A percentile compares a stretch with the other conserved stretches of the same genome.
Conservation (phyloP, 257 asterid species). For the Plectranthus barbatus region DNA sequence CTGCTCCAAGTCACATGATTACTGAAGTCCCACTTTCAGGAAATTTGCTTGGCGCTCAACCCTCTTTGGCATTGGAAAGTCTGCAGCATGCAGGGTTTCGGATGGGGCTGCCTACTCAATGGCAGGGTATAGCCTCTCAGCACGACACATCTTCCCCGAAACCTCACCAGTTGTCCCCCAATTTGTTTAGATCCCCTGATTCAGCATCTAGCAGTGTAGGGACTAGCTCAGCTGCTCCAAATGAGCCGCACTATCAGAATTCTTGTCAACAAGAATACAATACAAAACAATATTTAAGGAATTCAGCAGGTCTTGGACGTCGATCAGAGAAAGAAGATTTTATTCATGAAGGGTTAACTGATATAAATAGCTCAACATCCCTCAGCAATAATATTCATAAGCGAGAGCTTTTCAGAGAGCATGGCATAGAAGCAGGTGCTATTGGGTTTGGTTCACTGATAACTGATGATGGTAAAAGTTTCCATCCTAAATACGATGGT, state of each 20-base stretch:
- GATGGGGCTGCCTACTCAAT: constrained; percentile 12
- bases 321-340: constrained; percentile 8
- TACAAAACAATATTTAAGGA: constrained; percentile 2
- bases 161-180: constrained; percentile 8
- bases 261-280: constrained; percentile 14
- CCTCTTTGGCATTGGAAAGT: constrained; percentile 5
- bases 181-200: constrained; percentile 23
- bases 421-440: constrained; percentile 11
- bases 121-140: constrained; percentile 10
- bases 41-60: constrained; percentile 9
- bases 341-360: constrained; percentile 11
- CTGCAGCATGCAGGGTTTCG: constrained; percentile 14
- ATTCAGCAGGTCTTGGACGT: constrained; percentile 9
- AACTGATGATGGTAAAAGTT: constrained; percentile 13
- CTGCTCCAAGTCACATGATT: constrained; percentile 9
- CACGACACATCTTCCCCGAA: constrained; percentile 13
- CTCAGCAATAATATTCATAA: constrained; percentile 4
- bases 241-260: constrained; percentile 15
- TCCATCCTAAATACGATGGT: constrained; percentile 11
- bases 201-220: constrained; percentile 24
- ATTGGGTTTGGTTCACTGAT: constrained; percentile 12
- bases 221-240: constrained; percentile 17
- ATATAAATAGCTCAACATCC: constrained; percentile 3
- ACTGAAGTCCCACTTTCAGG: constrained; percentile 12
- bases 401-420: constrained; percentile 10